Percentiles rank a stretch among this genome's conserved stretches.
These are phyloP conservation scores for Stereum hirsutum DNA, from an alignment of 1,284 basidiomycete species.

Conservation along the genomic window DNA sequence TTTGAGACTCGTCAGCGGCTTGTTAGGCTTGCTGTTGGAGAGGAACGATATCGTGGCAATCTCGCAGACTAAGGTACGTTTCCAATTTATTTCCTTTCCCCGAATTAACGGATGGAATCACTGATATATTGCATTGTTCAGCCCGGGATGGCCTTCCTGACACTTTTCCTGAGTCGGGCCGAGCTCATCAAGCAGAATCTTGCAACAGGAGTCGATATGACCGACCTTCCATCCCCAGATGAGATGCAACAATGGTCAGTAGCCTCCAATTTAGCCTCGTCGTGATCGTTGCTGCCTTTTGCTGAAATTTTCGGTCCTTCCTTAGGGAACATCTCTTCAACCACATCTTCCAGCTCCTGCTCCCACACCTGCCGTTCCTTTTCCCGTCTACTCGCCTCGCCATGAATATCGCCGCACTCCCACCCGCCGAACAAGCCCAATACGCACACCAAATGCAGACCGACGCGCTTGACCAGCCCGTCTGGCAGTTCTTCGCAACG, in stretches of 20 bases:
- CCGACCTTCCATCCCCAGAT: conserved; percentile 52
- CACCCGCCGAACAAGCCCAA: conserved; percentile 19
- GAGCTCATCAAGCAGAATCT: conserved; percentile 81
- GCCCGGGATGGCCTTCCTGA: conserved; percentile 91
- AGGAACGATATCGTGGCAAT: conserved; percentile 70
- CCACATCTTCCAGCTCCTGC: conserved; percentile 73
- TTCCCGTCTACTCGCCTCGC: conserved; percentile 87
- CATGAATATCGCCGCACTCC: conserved; percentile 26
- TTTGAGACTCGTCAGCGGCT: conserved; percentile 78
- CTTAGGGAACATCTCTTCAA: conserved; percentile 77
- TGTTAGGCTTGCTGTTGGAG: conserved; percentile 80
- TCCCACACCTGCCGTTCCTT: conserved; percentile 67
- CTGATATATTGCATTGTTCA: conserved; percentile 20
- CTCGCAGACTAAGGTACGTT: conserved; percentile 66
- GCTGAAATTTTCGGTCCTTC: conserved; percentile 6
- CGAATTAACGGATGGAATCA: too few species aligned
- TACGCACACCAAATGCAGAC: conserved; percentile 20
- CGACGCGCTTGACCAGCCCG: conserved; percentile 82
- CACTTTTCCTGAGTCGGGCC: conserved; percentile 86
- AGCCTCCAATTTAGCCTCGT: background rate
- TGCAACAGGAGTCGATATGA: conserved; percentile 36
- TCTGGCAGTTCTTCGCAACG: conserved; percentile 88
- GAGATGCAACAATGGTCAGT: conserved; percentile 83
- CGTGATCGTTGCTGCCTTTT: background rate
- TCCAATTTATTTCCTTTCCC: conserved; percentile 1